Evolutionary conservation across 495 filamentous ascomycete species (phyloP), one percentile per base, ranked within the genome.

Genomic region (Cercophora scortea): DNA sequence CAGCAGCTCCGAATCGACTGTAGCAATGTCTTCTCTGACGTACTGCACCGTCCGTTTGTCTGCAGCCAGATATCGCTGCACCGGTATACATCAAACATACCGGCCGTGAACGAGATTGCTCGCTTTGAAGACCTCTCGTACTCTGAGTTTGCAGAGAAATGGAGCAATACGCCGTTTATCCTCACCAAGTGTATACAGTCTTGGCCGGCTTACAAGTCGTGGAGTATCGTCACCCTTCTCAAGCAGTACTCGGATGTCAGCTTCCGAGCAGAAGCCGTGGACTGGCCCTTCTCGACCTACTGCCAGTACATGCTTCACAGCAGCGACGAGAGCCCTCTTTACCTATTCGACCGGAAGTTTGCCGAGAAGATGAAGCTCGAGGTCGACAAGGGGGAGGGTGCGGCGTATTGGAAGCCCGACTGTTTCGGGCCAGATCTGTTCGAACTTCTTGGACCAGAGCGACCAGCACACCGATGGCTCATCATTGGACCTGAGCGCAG

Each of bases 341-440:
- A 97, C 62, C 78, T 98, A 17, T 98, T 98, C 61, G 93, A 98
- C 61, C 77, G 83, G 6, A 74, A 74, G 12, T 98, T 98, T 59
- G 89, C 86, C 8, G 83, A 90, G 56, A 97, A 96, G 65, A 96
- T 95, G 83, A 69, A 69, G 15, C 71, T 95, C 35, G 71, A 71
- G 16, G 74, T 88, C 15, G 85, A 86, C 18, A 56, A 64, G 11
- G 69, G 69, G 32, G 67, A 71, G 9, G 75, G 76, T 32, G 76
- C 81, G 8, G 74, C 79, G 4, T 98, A 96, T 64, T 89, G 85
- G 81, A 77, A 83, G n/a, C 93, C 93, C 0, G 71, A 80, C 32
- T 95, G 88, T 67, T 96, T 97, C 60, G 89, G 89, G 2, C 79
- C 86, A 54, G 93, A 98, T 62, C 75, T 95, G 32, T 98, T 98